A percentile compares a stretch with the other conserved stretches of the same genome.
Evolutionary conservation across 345 rosid species (phyloP).

Genomic region (Linum usitatissimum): DNA sequence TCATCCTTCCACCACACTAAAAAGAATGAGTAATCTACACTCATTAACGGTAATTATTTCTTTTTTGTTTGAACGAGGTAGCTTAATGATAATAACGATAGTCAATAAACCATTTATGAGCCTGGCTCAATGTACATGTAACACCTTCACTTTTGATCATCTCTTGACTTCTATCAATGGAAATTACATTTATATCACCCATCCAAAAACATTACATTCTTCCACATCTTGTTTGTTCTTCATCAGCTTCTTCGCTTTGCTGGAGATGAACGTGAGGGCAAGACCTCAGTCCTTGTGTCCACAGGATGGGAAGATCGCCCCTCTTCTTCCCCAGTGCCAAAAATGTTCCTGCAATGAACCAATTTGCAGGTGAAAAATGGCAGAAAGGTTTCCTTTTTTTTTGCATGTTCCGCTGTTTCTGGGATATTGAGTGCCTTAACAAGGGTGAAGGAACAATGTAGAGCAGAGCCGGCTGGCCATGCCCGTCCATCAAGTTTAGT

Average conservation of each 20-base stretch:
- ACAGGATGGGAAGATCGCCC: slow-evolving; percentile 16
- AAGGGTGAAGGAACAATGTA: slow-evolving; percentile 89
- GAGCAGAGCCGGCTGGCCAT: slow-evolving; percentile 94
- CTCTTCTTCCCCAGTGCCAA: slow-evolving; percentile 21
- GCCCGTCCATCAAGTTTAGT: slow-evolving; percentile 94
- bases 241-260: slow-evolving; percentile 9
- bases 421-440: slow-evolving; percentile 31
- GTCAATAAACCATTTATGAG: no score
- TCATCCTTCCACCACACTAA: no score
- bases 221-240: no score
- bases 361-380: neutral
- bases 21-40: no score
- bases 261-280: slow-evolving; percentile 18
- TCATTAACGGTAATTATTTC: no score
- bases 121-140: no score
- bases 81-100: no score
- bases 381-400: neutral
- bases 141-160: no score
- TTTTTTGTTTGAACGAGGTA: no score
- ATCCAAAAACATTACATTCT: no score
- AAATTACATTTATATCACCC: no score
- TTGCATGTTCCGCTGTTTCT: neutral
- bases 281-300: slow-evolving; percentile 16
- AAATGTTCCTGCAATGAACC: slow-evolving; percentile 19
- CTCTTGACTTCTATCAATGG: no score